Evolutionary conservation across 139 green algal genomes (phyloP).

Genomic region (Spirogloea muscicola): DNA sequence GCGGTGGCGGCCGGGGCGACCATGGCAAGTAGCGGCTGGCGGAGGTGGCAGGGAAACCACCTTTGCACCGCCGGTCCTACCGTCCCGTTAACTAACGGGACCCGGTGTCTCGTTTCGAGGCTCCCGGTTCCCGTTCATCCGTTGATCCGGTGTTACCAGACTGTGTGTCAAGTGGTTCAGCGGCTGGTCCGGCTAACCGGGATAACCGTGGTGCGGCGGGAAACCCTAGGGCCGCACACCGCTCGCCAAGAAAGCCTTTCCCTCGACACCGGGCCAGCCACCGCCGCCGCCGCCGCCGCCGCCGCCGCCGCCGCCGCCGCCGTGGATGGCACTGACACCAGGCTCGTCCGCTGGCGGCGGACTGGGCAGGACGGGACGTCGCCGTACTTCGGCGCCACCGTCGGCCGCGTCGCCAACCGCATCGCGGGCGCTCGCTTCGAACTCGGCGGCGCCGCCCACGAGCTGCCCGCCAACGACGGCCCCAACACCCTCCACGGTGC

Average conservation of each 20-base stretch:
- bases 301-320: too few relatives aligned
- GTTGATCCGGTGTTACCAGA: too few relatives aligned
- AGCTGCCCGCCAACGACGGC: conserved; percentile 65
- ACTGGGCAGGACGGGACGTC: conserved; percentile 47
- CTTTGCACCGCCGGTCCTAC: too few relatives aligned
- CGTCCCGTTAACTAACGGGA: too few relatives aligned
- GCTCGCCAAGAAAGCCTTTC: too few relatives aligned
- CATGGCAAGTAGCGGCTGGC: too few relatives aligned
- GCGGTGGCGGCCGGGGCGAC: too few relatives aligned
- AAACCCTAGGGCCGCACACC: conserved; percentile 24
- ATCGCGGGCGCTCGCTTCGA: conserved; percentile 73
- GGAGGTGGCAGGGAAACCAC: too few relatives aligned
- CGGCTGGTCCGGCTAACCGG: neutral
- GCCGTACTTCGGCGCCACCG: conserved; percentile 84
- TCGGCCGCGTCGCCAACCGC: conserved; percentile 86
- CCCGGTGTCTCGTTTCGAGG: too few relatives aligned
- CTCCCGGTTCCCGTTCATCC: too few relatives aligned
- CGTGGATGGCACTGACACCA: neutral
- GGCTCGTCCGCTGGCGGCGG: neutral
- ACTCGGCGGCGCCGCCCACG: conserved; percentile 67
- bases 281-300: neutral
- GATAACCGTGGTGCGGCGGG: conserved; percentile 31
- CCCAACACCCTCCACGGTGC: conserved; percentile 75
- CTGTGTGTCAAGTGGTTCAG: too few relatives aligned
- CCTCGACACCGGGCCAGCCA: too few relatives aligned